Conservation (phyloP, 2,329 filamentous ascomycete species). For the Scedosporium minutisporum region DNA sequence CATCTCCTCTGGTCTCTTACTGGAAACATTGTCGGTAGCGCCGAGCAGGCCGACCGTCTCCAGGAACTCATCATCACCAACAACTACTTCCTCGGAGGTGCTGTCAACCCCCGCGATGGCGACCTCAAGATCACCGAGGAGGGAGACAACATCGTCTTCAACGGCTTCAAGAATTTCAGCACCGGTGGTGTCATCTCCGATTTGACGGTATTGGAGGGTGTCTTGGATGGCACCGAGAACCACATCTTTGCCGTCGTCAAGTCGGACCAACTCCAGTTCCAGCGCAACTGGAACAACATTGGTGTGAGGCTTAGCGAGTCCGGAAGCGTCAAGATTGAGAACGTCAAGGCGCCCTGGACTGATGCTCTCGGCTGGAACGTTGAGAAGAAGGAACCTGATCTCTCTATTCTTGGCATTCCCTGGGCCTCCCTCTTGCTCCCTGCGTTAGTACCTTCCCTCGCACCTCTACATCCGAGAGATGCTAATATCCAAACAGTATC, state of each 20-base stretch:
- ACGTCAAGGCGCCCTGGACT: slow-evolving; percentile 46
- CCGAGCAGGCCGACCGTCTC: slow-evolving; percentile 47
- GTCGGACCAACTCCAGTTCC: slow-evolving; percentile 46
- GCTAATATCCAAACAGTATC: slow-evolving; percentile 28
- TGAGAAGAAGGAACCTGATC: slow-evolving; percentile 37
- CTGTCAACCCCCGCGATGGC: slow-evolving; percentile 56
- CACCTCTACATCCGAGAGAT: accelerated
- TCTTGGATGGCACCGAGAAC: slow-evolving; percentile 44
- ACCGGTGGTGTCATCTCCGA: slow-evolving; percentile 59
- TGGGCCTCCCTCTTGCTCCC: slow-evolving; percentile 51
- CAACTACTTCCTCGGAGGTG: slow-evolving; percentile 57
- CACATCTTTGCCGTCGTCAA: slow-evolving; percentile 55
- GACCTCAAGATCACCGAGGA: slow-evolving; percentile 47
- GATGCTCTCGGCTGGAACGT: slow-evolving; percentile 54
- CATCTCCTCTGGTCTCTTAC: slow-evolving; percentile 56
- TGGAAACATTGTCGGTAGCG: slow-evolving; percentile 48
- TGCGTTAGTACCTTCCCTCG: slow-evolving; percentile 26
- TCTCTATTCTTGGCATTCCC: slow-evolving; percentile 38
- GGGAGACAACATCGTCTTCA: slow-evolving; percentile 47
- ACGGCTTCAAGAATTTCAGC: slow-evolving; percentile 57
- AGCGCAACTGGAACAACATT: slow-evolving; percentile 56
- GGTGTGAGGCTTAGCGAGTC: slow-evolving; percentile 56
- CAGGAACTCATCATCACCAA: slow-evolving; percentile 50
- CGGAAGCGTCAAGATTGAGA: slow-evolving; percentile 49
- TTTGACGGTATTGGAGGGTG: slow-evolving; percentile 55